phyloP scores from a whole-genome alignment of 345 rosid genomes.

The Trapa bicornis region DNA sequence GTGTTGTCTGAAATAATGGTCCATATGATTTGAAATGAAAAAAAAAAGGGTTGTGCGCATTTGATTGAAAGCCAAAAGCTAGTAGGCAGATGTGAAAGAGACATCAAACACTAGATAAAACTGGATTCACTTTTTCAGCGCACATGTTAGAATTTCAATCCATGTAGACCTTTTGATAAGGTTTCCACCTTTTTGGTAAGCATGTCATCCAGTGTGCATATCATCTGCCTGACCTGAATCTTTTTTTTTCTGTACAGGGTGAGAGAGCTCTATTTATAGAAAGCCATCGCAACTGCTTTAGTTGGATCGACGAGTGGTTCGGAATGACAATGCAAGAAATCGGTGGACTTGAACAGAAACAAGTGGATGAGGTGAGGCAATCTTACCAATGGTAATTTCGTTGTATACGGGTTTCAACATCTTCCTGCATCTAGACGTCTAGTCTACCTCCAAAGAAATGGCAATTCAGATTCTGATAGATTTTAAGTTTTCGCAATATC shows the following conservation, averaged over 20 bases:
- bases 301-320: slow-evolving; percentile 68
- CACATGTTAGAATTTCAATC: not conserved
- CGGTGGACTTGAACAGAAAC: slow-evolving; percentile 30
- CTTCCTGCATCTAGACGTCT: not conserved
- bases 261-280: slow-evolving; percentile 51
- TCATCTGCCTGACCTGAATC: not conserved
- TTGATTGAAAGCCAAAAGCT: not conserved
- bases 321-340: slow-evolving; percentile 43
- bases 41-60: not conserved
- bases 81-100: not conserved
- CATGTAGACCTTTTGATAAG: not conserved
- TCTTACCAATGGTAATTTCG: not conserved
- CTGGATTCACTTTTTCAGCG: not conserved
- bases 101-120: not conserved
- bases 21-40: not conserved
- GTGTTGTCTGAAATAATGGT: not conserved
- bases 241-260: slow-evolving; percentile 25
- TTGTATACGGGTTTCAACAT: not conserved
- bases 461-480: not conserved
- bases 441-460: not conserved
- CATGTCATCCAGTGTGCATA: not conserved
- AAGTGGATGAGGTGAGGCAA: slow-evolving; percentile 28
- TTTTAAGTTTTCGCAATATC: not conserved
- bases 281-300: slow-evolving; percentile 47
- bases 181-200: not conserved